Evolutionary conservation across 805 yeast species (phyloP), one percentile per base, ranked within the genome.

Genomic region (Komagataella populi): DNA sequence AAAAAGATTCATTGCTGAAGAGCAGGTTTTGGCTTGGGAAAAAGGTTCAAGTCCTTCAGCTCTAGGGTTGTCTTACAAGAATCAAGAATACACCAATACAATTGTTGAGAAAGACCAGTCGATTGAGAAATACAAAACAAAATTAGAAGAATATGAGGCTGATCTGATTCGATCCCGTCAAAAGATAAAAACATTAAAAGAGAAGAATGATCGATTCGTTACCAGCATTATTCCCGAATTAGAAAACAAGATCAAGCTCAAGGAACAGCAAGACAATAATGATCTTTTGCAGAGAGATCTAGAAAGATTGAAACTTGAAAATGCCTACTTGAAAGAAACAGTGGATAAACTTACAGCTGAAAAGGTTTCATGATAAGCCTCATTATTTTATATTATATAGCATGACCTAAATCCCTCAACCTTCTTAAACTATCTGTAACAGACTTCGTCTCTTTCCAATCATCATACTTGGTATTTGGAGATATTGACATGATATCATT

Each of bases 1-100:
- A 55, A 74, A 79, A 52, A 66, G 95, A 50, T 80, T 76, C 56
- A 77, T 83, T 24, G 81, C 87, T 24, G 93, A 85, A 58, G 90
- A 84, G 55, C 81, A 83, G 56, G 77, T 82, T 0, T 60, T 84
- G 39, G 63, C 80, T 44, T 61, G 72, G 54, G 85, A 81, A 55
- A 69, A 75, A 56, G 78, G 80, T 8, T 65, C 68, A 49, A 62
- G 70, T 24, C 82, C 86, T 24, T 71, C 78, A 49, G 67, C 80
- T 16, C 67, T 81, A 30, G 80, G 81, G 50, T 60, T 83, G 54
- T 73, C 76, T 43, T 76, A 77, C 57, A 80, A 79, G 53, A 77
- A 80, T 54, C 72, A 80, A 4, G 77, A 74, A 49, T 58, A 83
- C 52, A 73, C 70, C 57, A 63, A 72, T 45, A 74, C 73, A 52